These are phyloP conservation scores for Hypoxylon cercidicola DNA, from an alignment of 495 filamentous ascomycete species.

Conservation along the genomic window DNA sequence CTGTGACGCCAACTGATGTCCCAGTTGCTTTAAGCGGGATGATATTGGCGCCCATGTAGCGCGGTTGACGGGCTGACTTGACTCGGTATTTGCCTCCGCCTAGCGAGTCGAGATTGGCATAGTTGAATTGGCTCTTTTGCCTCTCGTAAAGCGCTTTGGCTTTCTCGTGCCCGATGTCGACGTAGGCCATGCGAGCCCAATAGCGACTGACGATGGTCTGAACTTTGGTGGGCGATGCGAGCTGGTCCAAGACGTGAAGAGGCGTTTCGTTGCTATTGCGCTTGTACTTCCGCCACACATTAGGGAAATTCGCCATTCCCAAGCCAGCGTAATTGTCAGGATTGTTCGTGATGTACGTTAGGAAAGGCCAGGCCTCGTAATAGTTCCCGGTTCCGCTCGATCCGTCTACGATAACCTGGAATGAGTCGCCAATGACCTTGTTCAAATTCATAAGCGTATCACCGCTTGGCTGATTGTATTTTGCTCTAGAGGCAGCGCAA, in stretches of 20 bases:
- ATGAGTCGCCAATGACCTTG: constrained; percentile 55
- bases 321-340: constrained; percentile 54
- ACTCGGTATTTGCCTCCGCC: constrained; percentile 53
- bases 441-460: constrained; percentile 54
- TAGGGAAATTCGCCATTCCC: constrained; percentile 49
- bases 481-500: constrained; percentile 46
- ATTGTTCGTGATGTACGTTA: constrained; percentile 55
- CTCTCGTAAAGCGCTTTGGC: constrained; percentile 46
- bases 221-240: constrained; percentile 43
- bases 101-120: constrained; percentile 53
- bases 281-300: constrained; percentile 55
- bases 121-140: constrained; percentile 48
- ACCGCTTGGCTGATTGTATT: constrained; percentile 46
- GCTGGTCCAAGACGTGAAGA: constrained; percentile 52
- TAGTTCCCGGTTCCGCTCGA: constrained; percentile 47
- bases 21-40: constrained; percentile 52
- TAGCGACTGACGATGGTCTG: constrained; percentile 56
- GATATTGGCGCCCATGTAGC: constrained; percentile 61
- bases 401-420: constrained; percentile 58
- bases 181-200: constrained; percentile 60
- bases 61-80: constrained; percentile 52
- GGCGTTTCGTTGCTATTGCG: constrained; percentile 57
- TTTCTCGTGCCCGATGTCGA: constrained; percentile 56
- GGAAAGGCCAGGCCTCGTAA: constrained; percentile 55
- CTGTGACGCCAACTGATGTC: constrained; percentile 39